A percentile compares a stretch with the other conserved stretches of the same genome.
phyloP scores from a whole-genome alignment of 257 asterid genomes.

The Solanum medicagineum region DNA sequence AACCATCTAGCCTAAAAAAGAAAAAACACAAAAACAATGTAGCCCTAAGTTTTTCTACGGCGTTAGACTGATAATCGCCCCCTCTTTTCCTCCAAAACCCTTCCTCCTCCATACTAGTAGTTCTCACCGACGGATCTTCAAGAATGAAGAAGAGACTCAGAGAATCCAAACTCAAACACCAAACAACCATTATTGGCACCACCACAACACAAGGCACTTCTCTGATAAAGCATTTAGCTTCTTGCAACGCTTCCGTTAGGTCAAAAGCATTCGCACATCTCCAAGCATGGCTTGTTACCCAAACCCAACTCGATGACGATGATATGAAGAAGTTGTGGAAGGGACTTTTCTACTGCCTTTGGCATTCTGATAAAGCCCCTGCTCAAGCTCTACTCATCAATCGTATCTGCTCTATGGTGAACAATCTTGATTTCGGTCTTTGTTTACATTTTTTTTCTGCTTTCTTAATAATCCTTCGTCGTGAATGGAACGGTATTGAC shows the following conservation, averaged over 20 bases:
- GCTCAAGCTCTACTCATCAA: conserved; percentile 58
- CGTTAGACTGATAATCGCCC: neutral
- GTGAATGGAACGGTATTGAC: conserved; percentile 94
- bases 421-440: conserved; percentile 42
- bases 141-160: conserved; percentile 58
- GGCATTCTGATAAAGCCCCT: conserved; percentile 86
- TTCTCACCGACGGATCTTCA: neutral
- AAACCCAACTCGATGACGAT: conserved; percentile 37
- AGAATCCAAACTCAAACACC: conserved; percentile 34
- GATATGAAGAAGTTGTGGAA: conserved; percentile 86
- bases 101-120: neutral
- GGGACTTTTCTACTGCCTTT: conserved; percentile 78
- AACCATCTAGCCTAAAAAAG: too few relatives aligned
- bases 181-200: conserved; percentile 28
- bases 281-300: conserved; percentile 52
- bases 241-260: conserved; percentile 66
- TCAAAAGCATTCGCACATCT: conserved; percentile 57
- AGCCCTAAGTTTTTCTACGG: neutral
- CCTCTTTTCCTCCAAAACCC: neutral
- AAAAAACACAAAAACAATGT: neutral
- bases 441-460: conserved; percentile 53
- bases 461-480: conserved; percentile 53
- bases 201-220: conserved; percentile 26
- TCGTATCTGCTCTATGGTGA: conserved; percentile 45
- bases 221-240: conserved; percentile 57